Base-by-base conservation (phyloP, 148 eudicot genomes). In the Vaccinium corymbosum region DNA sequence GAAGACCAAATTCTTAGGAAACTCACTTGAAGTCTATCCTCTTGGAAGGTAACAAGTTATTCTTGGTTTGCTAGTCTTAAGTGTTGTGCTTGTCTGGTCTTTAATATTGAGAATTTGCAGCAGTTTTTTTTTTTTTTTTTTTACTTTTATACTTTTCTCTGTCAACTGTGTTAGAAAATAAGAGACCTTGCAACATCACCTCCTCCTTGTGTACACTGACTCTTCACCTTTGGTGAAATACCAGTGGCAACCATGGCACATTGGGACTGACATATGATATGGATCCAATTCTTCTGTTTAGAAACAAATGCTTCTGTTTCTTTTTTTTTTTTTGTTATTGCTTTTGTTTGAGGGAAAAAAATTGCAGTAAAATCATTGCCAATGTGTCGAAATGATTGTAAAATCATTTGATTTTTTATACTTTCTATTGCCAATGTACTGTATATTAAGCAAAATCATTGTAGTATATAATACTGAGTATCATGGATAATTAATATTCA, bases 11-110 rank as follows among this genome's bases (percentile, higher is more conserved):
- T 94, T 94, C 84, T 84, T 97, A 46, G 99, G 99, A 56, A 97
- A 97, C 88, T 97, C 99, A 1, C 80, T 95, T 14, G 99, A 97
- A 83, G 90, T 97, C 80, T 97, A 97, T 85, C 99, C 99, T 1
- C 94, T 97, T 88, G 99, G 99, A 90, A 95, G 99, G 99, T 95
- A 86, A 86, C 64, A 35, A 53, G 20, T 68, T 0, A 22, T 68
- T 79, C n/a, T 55, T 22, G 56, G 46, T 42, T 81, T 81, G 15
- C 25, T 0, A 66, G 56, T 81, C 75, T 22, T 11, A 81, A 38
- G 27, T 13, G 7, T 55, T 7, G 22, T 85, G 29, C 62, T 32
- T 32, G 35, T 32, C 35, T 0, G 35, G 35, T 32, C 35, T 32
- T 32, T 32, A 32, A 32, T 32, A 32, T 32, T 32, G 35, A 32